Percentiles rank a stretch among this genome's conserved stretches.
Evolutionary conservation across 2,329 filamentous ascomycete genomes (phyloP).

Genomic region (Metarhizium brunneum): DNA sequence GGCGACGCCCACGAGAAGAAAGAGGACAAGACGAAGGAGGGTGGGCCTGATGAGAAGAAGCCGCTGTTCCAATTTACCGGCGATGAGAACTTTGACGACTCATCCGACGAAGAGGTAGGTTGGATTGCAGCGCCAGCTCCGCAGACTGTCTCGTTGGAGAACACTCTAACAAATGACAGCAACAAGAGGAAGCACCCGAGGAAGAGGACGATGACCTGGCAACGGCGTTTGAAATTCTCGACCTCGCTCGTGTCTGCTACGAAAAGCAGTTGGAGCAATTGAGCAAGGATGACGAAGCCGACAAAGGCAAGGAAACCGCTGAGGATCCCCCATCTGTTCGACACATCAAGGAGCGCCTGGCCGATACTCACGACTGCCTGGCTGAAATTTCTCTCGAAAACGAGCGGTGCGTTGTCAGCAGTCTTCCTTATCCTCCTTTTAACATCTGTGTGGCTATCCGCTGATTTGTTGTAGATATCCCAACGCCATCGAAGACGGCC

Average conservation of each 20-base stretch:
- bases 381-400: constrained; percentile 97
- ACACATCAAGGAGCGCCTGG: constrained; percentile 74
- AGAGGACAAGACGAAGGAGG: constrained; percentile 27
- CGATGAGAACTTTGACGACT: constrained; percentile 86
- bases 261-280: constrained; percentile 40
- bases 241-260: constrained; percentile 63
- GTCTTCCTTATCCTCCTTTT: not conserved
- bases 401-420: constrained; percentile 49
- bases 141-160: constrained; percentile 6
- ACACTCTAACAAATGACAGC: constrained; percentile 14
- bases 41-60: constrained; percentile 43
- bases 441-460: not conserved
- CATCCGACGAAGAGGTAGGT: constrained; percentile 61
- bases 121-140: constrained; percentile 6
- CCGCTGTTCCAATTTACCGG: constrained; percentile 86
- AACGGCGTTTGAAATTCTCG: constrained; percentile 75
- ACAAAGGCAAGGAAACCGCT: constrained; percentile 33
- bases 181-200: constrained; percentile 31
- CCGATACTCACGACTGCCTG: constrained; percentile 88
- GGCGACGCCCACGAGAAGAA: constrained; percentile 30
- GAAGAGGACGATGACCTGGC: constrained; percentile 66
- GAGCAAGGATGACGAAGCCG: constrained; percentile 21
- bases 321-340: constrained; percentile 33
- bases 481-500: constrained; percentile 78
- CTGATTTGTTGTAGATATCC: constrained; percentile 47